Base-by-base conservation (phyloP, 306 rosid genomes). In the Acmispon strigosus region DNA sequence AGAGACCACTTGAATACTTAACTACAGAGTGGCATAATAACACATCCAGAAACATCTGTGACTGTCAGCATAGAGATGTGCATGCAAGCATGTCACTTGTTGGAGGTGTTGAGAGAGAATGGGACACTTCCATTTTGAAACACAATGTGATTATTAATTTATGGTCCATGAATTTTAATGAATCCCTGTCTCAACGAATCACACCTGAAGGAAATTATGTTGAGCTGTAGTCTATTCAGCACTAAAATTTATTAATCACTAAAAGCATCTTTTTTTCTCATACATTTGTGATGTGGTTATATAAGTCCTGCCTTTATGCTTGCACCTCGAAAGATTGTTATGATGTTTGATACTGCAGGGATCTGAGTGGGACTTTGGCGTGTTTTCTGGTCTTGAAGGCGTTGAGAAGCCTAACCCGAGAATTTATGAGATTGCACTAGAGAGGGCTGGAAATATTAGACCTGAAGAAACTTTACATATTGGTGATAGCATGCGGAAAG, bases 401-500 rank as follows among this genome's bases (percentile, higher is more conserved):
- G 75, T 94, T 7, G 97, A 94, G 88, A 94, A 90, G 82, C 97
- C 99, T 22, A 76, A 91, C 73, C 91, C 95, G 0, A 89, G 78
- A 62, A 87, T 94, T 58, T 91, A 89, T 14, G 80, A 94, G 88
- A 77, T 94, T 68, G 97, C 92, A 1, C 90, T 94, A 8, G 86
- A 83, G 80, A 87, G 87, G 74, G 95, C 92, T 24, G 97, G 99
- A 75, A 86, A 80, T 67, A 20, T 91, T 60, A 76, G 79, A 17
- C 95, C 91, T 0, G 85, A 89, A 65, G 81, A 94, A 86, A 78
- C 55, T 69, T 67, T 91, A 69, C 97, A 94, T 43, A 87, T 94
- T 2, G 97, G 99, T 45, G 99, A 94, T 79, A 94, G 99, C 87
- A 80, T 89, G 62, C 92, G 97, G 62, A 94, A 94, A 72, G 99